phyloP scores from a whole-genome alignment of 305 asterid genomes.

The Caryopteris hybrid region DNA sequence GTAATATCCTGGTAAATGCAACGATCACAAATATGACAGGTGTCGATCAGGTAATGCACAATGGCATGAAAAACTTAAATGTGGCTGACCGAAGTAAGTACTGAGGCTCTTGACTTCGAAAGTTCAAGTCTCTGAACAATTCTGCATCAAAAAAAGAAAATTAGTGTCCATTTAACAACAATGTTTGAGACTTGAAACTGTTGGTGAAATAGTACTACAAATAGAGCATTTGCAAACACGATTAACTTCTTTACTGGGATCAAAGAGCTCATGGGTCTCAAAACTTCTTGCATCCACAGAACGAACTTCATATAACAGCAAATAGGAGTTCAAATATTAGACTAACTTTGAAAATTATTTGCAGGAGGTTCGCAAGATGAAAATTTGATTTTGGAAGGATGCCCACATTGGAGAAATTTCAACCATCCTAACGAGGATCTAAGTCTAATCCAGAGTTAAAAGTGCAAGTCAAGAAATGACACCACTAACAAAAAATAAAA shows the following conservation, averaged over 20 bases:
- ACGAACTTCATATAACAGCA: background rate
- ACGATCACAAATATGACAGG: background rate
- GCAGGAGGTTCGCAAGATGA: too few species aligned
- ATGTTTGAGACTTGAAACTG: background rate
- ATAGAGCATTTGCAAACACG: background rate
- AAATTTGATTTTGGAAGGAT: background rate
- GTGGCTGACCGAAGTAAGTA: constrained; percentile 80
- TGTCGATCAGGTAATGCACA: constrained; percentile 9
- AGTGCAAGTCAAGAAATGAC: too few species aligned
- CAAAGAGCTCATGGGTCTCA: background rate
- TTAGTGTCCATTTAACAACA: background rate
- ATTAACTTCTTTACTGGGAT: constrained; percentile 6
- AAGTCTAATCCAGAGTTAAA: background rate
- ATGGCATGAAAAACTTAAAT: constrained; percentile 14
- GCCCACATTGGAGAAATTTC: background rate
- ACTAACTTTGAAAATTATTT: too few species aligned
- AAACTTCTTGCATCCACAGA: background rate
- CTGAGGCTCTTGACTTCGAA: constrained; percentile 96
- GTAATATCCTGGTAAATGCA: constrained; percentile 57
- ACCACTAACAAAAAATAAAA: background rate
- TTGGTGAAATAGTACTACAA: constrained; percentile 12
- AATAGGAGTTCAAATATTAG: background rate
- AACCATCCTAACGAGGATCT: constrained; percentile 1
- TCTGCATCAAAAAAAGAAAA: constrained; percentile 42
- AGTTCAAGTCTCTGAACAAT: constrained; percentile 92